phyloP scores from a whole-genome alignment of 2,329 filamentous ascomycete species.

The Trichoderma cornu-damae region DNA sequence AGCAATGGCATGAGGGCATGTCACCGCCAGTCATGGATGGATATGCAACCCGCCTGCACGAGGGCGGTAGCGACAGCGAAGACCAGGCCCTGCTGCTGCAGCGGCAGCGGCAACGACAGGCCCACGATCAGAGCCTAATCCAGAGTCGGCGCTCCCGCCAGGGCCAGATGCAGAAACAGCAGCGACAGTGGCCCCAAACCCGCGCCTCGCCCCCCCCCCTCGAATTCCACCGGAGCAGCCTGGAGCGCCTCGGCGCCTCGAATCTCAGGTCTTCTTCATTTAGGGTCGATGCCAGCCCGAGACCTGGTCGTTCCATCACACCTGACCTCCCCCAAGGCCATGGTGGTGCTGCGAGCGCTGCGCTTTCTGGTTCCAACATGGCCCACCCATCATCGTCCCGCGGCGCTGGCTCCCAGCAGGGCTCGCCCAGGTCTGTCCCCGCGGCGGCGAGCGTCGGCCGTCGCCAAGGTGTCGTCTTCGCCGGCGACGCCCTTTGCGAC shows the following conservation, averaged over 20 bases:
- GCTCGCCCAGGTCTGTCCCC: slow-evolving; percentile 31
- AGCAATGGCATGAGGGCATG: slow-evolving; percentile 44
- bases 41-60: slow-evolving; percentile 33
- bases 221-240: slow-evolving; percentile 28
- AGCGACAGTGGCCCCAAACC: slow-evolving; percentile 15
- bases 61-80: slow-evolving; percentile 35
- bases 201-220: slow-evolving; percentile 24
- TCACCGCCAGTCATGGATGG: slow-evolving; percentile 43
- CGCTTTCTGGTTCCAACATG: slow-evolving; percentile 22
- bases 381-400: slow-evolving; percentile 25
- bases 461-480: slow-evolving; percentile 57
- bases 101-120: slow-evolving; percentile 29
- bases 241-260: slow-evolving; percentile 35
- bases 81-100: slow-evolving; percentile 33
- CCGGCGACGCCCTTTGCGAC: slow-evolving; percentile 50
- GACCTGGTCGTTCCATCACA: slow-evolving; percentile 58
- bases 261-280: slow-evolving; percentile 34
- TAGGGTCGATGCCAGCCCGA: slow-evolving; percentile 29
- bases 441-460: slow-evolving; percentile 40
- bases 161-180: slow-evolving; percentile 15
- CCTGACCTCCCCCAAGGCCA: slow-evolving; percentile 49
- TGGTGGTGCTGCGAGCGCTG: slow-evolving; percentile 25
- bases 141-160: slow-evolving; percentile 19
- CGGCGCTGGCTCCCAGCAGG: slow-evolving; percentile 30
- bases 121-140: slow-evolving; percentile 22